Evolutionary conservation across 345 rosid genomes (phyloP).

Genomic region (Cochlearia excelsa): DNA sequence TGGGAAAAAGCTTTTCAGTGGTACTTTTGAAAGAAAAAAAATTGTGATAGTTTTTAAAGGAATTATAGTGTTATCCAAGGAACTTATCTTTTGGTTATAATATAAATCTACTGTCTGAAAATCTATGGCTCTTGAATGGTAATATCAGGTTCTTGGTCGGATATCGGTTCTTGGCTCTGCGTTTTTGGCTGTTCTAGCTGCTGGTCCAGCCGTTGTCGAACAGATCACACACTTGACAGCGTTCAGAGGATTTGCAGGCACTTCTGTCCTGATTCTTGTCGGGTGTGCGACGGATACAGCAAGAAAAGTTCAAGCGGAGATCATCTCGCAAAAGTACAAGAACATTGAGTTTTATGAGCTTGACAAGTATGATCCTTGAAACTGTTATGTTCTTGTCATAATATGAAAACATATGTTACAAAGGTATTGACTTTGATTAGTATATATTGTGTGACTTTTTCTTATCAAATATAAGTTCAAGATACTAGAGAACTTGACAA

Average conservation of each 20-base stretch:
- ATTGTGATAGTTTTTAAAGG: too few species aligned
- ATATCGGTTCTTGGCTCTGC: slow-evolving; percentile 91
- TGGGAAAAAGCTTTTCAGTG: too few species aligned
- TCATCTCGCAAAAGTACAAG: slow-evolving; percentile 93
- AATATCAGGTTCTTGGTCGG: slow-evolving; percentile 75
- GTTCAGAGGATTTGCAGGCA: slow-evolving; percentile 96
- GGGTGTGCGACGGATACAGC: slow-evolving; percentile 99
- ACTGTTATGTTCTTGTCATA: slow-evolving; percentile 4
- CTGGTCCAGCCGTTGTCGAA: slow-evolving; percentile 93
- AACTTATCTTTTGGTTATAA: background rate
- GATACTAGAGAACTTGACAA: too few species aligned
- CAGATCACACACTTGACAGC: slow-evolving; percentile 91
- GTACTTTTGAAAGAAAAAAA: too few species aligned
- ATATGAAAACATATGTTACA: slow-evolving; percentile 4
- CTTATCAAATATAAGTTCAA: too few species aligned
- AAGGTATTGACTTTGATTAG: slow-evolving; percentile 22
- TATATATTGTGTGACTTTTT: slow-evolving; percentile 19
- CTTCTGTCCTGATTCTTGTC: slow-evolving; percentile 94
- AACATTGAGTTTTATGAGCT: slow-evolving; percentile 85
- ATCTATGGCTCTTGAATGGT: slow-evolving; percentile 1
- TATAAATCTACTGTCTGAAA: background rate
- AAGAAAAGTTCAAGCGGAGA: slow-evolving; percentile 94
- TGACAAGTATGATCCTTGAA: slow-evolving; percentile 44
- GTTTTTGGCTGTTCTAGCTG: slow-evolving; percentile 86
- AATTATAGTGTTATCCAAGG: too few species aligned